Evolutionary conservation across 1,284 basidiomycete genomes (phyloP), one percentile per base, ranked within the genome.

Genomic region (Xerocomus cyaneibrunnescens): DNA sequence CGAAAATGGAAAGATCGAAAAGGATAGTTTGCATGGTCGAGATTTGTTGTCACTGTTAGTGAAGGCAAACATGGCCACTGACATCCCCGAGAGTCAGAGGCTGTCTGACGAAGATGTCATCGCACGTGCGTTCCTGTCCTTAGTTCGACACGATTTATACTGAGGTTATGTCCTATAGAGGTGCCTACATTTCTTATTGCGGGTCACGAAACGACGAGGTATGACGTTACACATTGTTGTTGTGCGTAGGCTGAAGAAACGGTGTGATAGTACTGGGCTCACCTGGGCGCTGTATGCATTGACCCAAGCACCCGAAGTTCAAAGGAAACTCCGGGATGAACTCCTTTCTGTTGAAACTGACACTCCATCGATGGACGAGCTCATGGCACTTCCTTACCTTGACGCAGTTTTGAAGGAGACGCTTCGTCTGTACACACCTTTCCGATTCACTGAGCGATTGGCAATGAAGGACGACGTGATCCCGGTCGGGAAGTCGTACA

Each of bases 141-240:
- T 6, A 7, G 7, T 21, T 28, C 21, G 16, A 37, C 3, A 2
- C 7, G 12, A 5, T 21, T 5, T 6, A 5, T 5, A 5, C 14
- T 52, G 16, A 54, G 1, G 10, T 7, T 22, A 5, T 25, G 25
- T 5, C 36, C 22, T 27, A 5, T 54, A 74, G 74, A 76, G 67
- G 64, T 76, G 12, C 65, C 64, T 17, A 66, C 62, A 12, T 59
- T 51, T 36, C 45, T 87, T 2, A 70, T 81, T 4, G 83, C 84
- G 4, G 91, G 91, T 0, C 87, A 92, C 66, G 90, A 93, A 64
- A 93, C 92, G 2, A 86, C 83, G 0, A 81, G 84, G 78, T 79
- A 59, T 5, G 57, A 32, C 30, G 12, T 23, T 6, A 19, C 9
- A 19, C 16, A 22, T 7, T 16, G 1, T 31, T 13, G 7, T 21